Conservation (phyloP, 768 basidiomycete species). For the Wakefieldia striispora region DNA sequence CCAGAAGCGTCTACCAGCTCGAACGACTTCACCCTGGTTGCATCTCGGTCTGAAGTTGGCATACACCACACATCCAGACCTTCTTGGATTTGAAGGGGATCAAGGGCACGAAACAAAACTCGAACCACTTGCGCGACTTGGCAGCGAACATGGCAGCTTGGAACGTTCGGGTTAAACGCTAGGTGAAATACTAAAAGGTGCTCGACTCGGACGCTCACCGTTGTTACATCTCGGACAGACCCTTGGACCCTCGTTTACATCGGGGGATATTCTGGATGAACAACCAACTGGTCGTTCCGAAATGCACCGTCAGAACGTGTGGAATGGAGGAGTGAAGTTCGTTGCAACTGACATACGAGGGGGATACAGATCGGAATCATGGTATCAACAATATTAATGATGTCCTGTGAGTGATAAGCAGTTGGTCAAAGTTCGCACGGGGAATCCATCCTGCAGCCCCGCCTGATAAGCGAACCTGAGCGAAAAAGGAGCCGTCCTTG, state of each 20-base stretch:
- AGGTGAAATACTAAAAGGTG: too few relatives aligned
- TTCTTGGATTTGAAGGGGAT: slow-evolving; percentile 60
- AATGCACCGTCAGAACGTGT: slow-evolving; percentile 14
- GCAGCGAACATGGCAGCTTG: slow-evolving; percentile 59
- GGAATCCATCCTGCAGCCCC: background rate
- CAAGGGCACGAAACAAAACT: slow-evolving; percentile 71
- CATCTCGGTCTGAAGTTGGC: slow-evolving; percentile 58
- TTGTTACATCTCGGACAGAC: slow-evolving; percentile 75
- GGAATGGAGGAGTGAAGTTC: background rate
- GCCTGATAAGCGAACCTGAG: too few relatives aligned
- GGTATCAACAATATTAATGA: too few relatives aligned
- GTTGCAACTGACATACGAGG: slow-evolving; percentile 43
- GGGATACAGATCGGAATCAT: slow-evolving; percentile 47
- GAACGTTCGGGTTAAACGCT: background rate
- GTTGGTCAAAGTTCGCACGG: background rate
- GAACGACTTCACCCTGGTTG: slow-evolving; percentile 46
- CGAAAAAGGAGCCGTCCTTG: too few relatives aligned
- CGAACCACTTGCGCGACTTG: slow-evolving; percentile 71
- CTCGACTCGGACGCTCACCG: slow-evolving; percentile 49
- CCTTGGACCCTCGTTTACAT: slow-evolving; percentile 49
- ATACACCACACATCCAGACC: slow-evolving; percentile 71
- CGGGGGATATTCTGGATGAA: slow-evolving; percentile 55
- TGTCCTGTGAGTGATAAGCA: too few relatives aligned
- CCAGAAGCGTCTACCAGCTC: too few relatives aligned
- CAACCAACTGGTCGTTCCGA: slow-evolving; percentile 55